These are phyloP conservation scores for Evansstolkia leycettana DNA, from an alignment of 495 filamentous ascomycete species.

Conservation along the genomic window DNA sequence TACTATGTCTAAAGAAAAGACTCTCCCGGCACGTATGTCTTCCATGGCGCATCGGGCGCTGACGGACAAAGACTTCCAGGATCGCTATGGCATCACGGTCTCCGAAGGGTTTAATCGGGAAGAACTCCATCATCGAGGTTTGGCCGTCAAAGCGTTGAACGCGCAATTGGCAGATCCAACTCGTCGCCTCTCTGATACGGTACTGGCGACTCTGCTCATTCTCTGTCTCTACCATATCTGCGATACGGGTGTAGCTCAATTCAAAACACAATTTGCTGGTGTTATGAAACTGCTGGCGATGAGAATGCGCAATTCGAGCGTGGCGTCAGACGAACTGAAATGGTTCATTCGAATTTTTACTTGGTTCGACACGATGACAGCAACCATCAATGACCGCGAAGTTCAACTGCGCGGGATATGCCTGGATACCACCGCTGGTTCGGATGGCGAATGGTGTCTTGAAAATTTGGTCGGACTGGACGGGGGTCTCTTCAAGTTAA, in stretches of 20 bases:
- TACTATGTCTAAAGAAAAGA: conserved; percentile 29
- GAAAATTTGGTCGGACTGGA: conserved; percentile 89
- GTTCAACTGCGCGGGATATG: conserved; percentile 66
- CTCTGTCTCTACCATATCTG: conserved; percentile 89
- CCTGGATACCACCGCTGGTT: conserved; percentile 52
- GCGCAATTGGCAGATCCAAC: conserved; percentile 63
- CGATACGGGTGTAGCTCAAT: conserved; percentile 82
- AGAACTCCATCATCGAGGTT: conserved; percentile 68
- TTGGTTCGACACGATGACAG: conserved; percentile 90
- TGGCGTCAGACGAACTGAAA: conserved; percentile 53
- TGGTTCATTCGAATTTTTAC: conserved; percentile 98
- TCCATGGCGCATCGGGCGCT: conserved; percentile 37
- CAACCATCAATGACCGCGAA: conserved; percentile 84
- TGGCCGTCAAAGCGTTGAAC: conserved; percentile 75
- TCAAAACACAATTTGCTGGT: conserved; percentile 86
- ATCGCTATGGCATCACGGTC: conserved; percentile 20
- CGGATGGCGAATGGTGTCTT: conserved; percentile 61
- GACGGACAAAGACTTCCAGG: conserved; percentile 25
- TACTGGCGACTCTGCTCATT: conserved; percentile 75
- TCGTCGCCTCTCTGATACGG: conserved; percentile 70
- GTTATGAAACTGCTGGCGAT: conserved; percentile 86
- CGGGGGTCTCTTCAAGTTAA: conserved; percentile 61
- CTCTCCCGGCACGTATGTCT: conserved; percentile 33
- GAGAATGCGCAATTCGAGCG: conserved; percentile 46
- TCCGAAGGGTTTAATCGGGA: conserved; percentile 41